A percentile compares a stretch with the other conserved stretches of the same genome.
phyloP scores from a whole-genome alignment of 2,329 filamentous ascomycete genomes.

The Didymella exigua region DNA sequence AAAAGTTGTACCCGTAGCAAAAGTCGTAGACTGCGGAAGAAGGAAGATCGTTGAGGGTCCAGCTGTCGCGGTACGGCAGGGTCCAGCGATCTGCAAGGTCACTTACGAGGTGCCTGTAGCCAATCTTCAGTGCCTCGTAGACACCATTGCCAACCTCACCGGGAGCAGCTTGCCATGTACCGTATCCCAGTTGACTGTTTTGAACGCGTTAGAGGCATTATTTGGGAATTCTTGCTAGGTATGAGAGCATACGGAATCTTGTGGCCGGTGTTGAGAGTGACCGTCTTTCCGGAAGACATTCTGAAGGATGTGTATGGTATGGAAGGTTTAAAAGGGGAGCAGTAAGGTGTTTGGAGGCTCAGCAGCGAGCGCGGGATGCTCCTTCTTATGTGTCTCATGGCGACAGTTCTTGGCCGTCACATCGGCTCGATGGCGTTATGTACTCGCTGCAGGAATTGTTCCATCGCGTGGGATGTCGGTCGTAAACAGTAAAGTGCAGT shows the following conservation, averaged over 20 bases:
- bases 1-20: background rate
- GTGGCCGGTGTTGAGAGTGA: slow-evolving; percentile 38
- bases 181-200: slow-evolving; percentile 51
- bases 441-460: slow-evolving; percentile 20
- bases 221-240: background rate
- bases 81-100: background rate
- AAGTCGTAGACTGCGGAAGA: background rate
- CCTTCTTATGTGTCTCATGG: slow-evolving; percentile 23
- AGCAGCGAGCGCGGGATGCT: slow-evolving; percentile 10
- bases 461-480: slow-evolving; percentile 21
- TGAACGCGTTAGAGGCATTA: slow-evolving; percentile 24
- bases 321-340: background rate
- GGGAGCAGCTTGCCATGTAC: slow-evolving; percentile 44
- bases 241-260: slow-evolving; percentile 57
- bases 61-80: slow-evolving; percentile 2
- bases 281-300: slow-evolving; percentile 46
- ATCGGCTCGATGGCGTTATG: slow-evolving; percentile 17
- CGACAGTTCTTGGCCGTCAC: slow-evolving; percentile 13
- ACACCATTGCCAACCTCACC: slow-evolving; percentile 51
- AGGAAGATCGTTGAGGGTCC: background rate
- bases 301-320: slow-evolving; percentile 20
- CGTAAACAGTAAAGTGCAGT: slow-evolving; percentile 20
- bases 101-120: slow-evolving; percentile 43
- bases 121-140: slow-evolving; percentile 43
- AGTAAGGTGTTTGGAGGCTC: background rate